Evolutionary conservation across 148 eudicot species (phyloP).

Genomic region (Selenicereus undatus): DNA sequence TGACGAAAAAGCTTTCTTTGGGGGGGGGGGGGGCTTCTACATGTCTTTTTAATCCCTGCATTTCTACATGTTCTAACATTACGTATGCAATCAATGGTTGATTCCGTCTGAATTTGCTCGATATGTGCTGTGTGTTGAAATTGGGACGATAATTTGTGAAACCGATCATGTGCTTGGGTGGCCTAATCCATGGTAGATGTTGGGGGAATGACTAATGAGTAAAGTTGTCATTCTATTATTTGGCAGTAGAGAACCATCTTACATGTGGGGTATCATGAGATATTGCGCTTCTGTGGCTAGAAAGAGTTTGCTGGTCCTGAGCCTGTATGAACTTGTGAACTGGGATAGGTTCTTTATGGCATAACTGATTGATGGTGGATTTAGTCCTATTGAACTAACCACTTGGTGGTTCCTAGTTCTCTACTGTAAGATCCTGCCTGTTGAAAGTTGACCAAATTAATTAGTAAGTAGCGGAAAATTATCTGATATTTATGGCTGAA

Average conservation of each 20-base stretch:
- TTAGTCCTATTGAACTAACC: neutral
- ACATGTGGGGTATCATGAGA: neutral
- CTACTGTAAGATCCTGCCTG: neutral
- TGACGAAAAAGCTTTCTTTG: neutral
- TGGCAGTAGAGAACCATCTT: neutral
- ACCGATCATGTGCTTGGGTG: neutral
- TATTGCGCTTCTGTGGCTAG: neutral
- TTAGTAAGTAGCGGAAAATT: neutral
- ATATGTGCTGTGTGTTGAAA: neutral
- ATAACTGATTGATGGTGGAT: neutral
- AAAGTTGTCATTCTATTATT: neutral
- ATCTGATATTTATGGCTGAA: neutral
- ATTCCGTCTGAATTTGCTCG: neutral
- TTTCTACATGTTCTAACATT: neutral
- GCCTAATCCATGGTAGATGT: neutral
- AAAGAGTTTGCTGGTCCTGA: neutral
- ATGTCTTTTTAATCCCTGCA: neutral
- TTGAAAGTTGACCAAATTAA: neutral
- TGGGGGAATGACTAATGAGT: neutral
- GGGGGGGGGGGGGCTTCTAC: neutral
- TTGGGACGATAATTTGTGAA: neutral
- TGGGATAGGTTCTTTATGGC: neutral
- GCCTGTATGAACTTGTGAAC: neutral
- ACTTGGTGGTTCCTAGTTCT: neutral
- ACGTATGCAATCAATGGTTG: neutral